phyloP scores from a whole-genome alignment of 306 rosid genomes.

The Sophora flavescens region DNA sequence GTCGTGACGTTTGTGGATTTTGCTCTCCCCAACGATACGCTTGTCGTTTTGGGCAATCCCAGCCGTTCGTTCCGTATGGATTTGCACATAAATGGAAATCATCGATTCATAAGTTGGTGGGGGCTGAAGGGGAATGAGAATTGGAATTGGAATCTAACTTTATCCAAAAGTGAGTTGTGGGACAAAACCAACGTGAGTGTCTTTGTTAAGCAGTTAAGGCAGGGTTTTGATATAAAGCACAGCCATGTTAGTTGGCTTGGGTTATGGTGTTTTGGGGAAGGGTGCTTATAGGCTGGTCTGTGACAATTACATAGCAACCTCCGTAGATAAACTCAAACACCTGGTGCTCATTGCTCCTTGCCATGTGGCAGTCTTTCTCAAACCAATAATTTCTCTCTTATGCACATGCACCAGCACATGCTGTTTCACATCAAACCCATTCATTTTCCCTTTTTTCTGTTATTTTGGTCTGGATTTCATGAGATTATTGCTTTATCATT shows the following conservation, averaged over 20 bases:
- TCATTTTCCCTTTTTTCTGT: background rate
- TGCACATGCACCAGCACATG: constrained; percentile 59
- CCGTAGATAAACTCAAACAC: constrained; percentile 32
- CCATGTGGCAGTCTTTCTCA: constrained; percentile 53
- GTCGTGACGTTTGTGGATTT: constrained; percentile 42
- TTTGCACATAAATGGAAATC: background rate
- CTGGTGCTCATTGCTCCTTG: constrained; percentile 40
- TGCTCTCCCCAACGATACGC: constrained; percentile 39
- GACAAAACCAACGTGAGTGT: constrained; percentile 61
- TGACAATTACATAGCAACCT: constrained; percentile 68
- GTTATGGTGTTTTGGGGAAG: constrained; percentile 8
- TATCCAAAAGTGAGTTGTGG: constrained; percentile 41
- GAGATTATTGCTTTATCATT: constrained; percentile 42
- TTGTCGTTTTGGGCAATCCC: constrained; percentile 26
- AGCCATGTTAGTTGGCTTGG: constrained; percentile 60
- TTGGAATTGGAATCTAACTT: constrained; percentile 36
- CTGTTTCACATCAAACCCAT: constrained; percentile 53
- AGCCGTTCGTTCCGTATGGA: constrained; percentile 38
- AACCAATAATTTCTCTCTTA: constrained; percentile 40
- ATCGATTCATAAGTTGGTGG: constrained; percentile 27
- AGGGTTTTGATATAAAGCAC: constrained; percentile 52
- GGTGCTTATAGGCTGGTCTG: constrained; percentile 35
- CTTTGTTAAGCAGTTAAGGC: constrained; percentile 57
- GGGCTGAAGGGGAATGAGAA: constrained; percentile 6
- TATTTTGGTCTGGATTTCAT: constrained; percentile 23